Percentiles rank a stretch among this genome's conserved stretches.
phyloP scores from a whole-genome alignment of 1,284 basidiomycete genomes.

The Xerocomus nothofagi region DNA sequence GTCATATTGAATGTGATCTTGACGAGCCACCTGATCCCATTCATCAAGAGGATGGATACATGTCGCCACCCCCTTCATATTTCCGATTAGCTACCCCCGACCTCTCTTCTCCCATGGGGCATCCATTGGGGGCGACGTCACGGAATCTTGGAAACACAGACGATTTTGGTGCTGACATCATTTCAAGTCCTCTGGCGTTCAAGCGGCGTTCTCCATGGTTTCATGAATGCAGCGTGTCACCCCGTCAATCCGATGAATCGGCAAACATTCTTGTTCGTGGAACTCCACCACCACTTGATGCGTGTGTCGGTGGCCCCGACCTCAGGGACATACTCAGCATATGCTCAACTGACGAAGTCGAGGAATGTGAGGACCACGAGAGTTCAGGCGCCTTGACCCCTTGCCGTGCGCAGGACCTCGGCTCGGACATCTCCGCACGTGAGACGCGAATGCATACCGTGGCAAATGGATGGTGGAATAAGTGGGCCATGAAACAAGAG shows the following conservation, averaged over 20 bases:
- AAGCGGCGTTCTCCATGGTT: constrained; percentile 25
- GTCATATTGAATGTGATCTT: constrained; percentile 32
- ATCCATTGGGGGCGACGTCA: constrained; percentile 17
- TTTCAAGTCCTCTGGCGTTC: constrained; percentile 59
- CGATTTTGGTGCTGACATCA: constrained; percentile 55
- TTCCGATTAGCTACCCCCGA: constrained; percentile 54
- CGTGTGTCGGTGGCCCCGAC: constrained; percentile 41
- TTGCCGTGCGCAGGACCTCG: constrained; percentile 21
- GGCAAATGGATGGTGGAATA: constrained; percentile 60
- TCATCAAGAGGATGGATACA: constrained; percentile 75
- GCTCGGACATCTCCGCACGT: constrained; percentile 23
- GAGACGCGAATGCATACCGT: constrained; percentile 44
- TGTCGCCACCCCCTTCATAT: constrained; percentile 61
- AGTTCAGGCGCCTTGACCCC: background rate
- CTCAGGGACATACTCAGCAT: constrained; percentile 46
- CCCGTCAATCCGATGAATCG: constrained; percentile 1
- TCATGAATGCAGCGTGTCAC: constrained; percentile 12
- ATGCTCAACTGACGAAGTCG: constrained; percentile 51
- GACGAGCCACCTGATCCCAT: constrained; percentile 35
- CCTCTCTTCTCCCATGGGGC: constrained; percentile 57
- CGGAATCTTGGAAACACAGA: constrained; percentile 21
- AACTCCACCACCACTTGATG: constrained; percentile 32
- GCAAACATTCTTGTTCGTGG: constrained; percentile 39
- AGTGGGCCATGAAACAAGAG: constrained; percentile 44
- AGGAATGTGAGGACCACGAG: constrained; percentile 35